Evolutionary conservation across 305 asterid species (phyloP).

Genomic region (Fraxinus velutina): DNA sequence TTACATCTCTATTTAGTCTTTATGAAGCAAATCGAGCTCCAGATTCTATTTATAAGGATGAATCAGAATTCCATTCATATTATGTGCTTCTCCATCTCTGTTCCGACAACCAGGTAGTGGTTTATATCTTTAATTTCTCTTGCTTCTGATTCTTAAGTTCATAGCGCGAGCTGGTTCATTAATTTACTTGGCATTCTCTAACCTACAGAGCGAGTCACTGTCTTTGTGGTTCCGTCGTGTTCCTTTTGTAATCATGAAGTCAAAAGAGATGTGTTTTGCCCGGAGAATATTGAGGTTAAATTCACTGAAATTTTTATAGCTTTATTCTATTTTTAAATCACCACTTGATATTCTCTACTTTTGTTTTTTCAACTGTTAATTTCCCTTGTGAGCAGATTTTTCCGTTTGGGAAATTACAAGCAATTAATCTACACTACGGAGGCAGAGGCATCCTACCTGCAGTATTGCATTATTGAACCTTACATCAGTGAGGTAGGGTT

Average conservation of each 20-base stretch:
- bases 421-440: conserved; percentile 54
- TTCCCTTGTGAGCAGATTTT: conserved; percentile 42
- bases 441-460: conserved; percentile 78
- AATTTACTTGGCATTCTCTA: conserved; percentile 18
- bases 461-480: conserved; percentile 81
- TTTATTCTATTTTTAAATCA: conserved; percentile 4
- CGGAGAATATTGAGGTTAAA: conserved; percentile 64
- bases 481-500: conserved; percentile 61
- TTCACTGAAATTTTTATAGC: conserved; percentile 1
- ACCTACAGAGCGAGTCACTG: conserved; percentile 66
- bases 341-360: not conserved
- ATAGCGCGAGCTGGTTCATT: conserved; percentile 4
- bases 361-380: conserved; percentile 16
- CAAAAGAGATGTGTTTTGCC: conserved; percentile 78
- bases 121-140: conserved; percentile 12
- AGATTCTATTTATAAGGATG: conserved; percentile 43
- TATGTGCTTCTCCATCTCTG: conserved; percentile 82
- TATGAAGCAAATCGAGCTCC: conserved; percentile 61
- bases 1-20: conserved; percentile 54
- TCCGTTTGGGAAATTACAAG: conserved; percentile 71
- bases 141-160: not conserved
- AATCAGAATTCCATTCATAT: conserved; percentile 71
- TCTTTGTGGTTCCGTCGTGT: conserved; percentile 68
- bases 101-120: conserved; percentile 57
- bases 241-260: conserved; percentile 56